Evolutionary conservation across 495 filamentous ascomycete species (phyloP), one percentile per base, ranked within the genome.

Genomic region (Bathelium albidoporum): DNA sequence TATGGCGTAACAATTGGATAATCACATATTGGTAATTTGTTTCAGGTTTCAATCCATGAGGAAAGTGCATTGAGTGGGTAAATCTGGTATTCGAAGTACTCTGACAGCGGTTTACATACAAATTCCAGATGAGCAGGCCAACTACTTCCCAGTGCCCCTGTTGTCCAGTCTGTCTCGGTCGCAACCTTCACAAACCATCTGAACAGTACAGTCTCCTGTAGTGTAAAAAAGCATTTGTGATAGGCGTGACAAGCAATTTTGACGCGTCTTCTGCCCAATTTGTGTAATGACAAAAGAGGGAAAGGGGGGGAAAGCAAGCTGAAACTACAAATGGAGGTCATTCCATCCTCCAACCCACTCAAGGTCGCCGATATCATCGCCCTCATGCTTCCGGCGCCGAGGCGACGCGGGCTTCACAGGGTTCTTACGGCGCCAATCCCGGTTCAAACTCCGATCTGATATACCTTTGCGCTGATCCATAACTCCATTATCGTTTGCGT

Each of bases 301-400:
- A 68, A 65, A 24, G 68, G 59, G 59, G 68, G 66, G 61, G 62
- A 68, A 65, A 67, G 14, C 65, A 68, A 65, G 64, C 69, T 66
- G 67, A 68, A 74, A 55, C 73, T 75, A 75, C 72, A 74, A 72
- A 69, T 78, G 76, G 74, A 77, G 74, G 76, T 89, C 85, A 69
- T 88, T 82, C 88, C 89, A 94, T 74, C 86, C 89, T 78, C 90
- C 91, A 82, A 95, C 89, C 82, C 91, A 91, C 81, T 92, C 90
- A 72, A 88, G 75, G 72, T 91, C 89, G 69, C 85, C 85, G 71
- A 88, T 82, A 71, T 86, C 77, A 68, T 74, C 74, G 32, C 79
- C 79, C 67, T 80, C 83, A 69, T 84, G 83, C 24, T 80, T 75
- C 22, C 72, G 65, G 59, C 66, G 45, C 22, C 66, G 61, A 24